Percentiles rank a stretch among this genome's conserved stretches.
Conservation (phyloP, 257 asterid genomes). For the Schizonepeta tenuifolia region DNA sequence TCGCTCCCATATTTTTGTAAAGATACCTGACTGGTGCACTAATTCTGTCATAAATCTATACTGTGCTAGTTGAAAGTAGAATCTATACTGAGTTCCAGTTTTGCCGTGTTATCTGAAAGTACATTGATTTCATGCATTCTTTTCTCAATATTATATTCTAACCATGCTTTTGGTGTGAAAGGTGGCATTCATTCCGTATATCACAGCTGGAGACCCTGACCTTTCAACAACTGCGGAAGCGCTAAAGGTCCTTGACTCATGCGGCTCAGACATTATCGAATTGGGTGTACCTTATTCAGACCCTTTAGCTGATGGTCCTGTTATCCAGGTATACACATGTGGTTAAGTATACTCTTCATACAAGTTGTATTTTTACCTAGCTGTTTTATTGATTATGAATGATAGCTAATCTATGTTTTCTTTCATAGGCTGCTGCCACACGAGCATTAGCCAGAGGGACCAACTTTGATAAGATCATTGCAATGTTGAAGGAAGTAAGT, state of each 20-base stretch:
- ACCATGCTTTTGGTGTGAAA: constrained; percentile 42
- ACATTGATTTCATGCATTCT: background rate
- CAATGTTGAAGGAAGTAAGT: constrained; percentile 85
- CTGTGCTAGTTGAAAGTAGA: too few relatives aligned
- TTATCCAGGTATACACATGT: constrained; percentile 67
- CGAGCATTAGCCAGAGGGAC: constrained; percentile 76
- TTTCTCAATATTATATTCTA: constrained; percentile 20
- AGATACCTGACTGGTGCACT: background rate
- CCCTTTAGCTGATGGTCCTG: constrained; percentile 98
- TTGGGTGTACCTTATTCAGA: constrained; percentile 92
- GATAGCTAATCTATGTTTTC: constrained; percentile 13
- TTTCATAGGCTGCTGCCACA: constrained; percentile 76
- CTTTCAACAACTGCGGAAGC: constrained; percentile 85
- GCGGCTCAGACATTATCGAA: constrained; percentile 89
- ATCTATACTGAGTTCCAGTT: background rate
- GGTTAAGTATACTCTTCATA: background rate
- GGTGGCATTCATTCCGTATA: constrained; percentile 88
- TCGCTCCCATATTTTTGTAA: background rate
- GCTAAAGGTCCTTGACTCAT: constrained; percentile 76
- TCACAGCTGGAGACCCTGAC: constrained; percentile 94
- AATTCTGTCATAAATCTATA: background rate
- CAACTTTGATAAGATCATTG: constrained; percentile 66
- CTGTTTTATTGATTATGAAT: constrained; percentile 12
- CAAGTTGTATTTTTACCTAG: background rate
- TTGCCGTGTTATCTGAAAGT: background rate